Evolutionary conservation across 139 green algal species (phyloP).

Genomic region (Raphidocelis subcapitata): DNA sequence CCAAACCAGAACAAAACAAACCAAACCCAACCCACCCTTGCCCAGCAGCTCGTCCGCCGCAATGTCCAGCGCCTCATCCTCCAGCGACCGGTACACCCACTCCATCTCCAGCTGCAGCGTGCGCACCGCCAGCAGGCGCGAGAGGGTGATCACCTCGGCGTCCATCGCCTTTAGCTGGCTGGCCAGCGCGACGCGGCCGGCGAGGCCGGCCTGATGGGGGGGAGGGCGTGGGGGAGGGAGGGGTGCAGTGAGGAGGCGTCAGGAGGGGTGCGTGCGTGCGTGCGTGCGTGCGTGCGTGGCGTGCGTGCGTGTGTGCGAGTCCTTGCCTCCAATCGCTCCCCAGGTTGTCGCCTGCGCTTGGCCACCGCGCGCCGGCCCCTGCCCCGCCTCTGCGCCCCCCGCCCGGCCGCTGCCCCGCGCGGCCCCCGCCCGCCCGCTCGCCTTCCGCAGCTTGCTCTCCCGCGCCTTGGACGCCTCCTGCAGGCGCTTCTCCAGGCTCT

Average conservation of each 20-base stretch:
- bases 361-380: too few species aligned
- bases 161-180: conserved; percentile 79
- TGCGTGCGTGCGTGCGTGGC: not conserved
- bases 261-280: not conserved
- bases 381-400: too few species aligned
- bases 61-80: conserved; percentile 89
- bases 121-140: conserved; percentile 54
- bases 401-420: too few species aligned
- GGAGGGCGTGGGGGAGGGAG: too few species aligned
- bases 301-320: not conserved
- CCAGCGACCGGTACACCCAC: conserved; percentile 76
- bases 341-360: too few species aligned
- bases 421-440: too few species aligned
- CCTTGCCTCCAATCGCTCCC: too few species aligned
- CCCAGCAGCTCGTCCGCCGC: conserved; percentile 26
- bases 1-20: not conserved
- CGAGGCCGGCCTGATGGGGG: too few species aligned
- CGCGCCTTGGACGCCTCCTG: conserved; percentile 84
- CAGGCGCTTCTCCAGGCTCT: conserved; percentile 76
- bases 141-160: conserved; percentile 62
- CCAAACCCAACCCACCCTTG: conserved; percentile 5
- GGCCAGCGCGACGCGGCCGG: conserved; percentile 60
- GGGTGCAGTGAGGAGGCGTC: not conserved
- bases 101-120: conserved; percentile 83
- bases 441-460: conserved; percentile 74